Conservation (phyloP, 2,329 filamentous ascomycete genomes). For the Aspergillus latus region DNA sequence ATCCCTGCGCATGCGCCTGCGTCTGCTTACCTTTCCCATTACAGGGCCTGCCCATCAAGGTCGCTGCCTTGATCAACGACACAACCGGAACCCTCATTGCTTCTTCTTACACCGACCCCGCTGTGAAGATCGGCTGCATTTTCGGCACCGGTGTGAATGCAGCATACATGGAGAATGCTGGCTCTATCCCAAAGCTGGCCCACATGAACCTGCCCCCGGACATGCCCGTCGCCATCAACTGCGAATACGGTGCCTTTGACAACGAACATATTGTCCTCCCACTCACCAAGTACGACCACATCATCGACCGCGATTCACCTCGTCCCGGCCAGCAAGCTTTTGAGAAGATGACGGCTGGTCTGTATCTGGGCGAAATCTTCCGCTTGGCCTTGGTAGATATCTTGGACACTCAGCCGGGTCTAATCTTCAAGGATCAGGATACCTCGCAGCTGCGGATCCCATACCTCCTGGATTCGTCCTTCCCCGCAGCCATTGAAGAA, state of each 20-base stretch:
- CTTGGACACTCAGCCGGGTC: constrained; percentile 70
- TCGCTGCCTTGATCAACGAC: constrained; percentile 93
- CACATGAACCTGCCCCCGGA: constrained; percentile 85
- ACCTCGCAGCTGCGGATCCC: constrained; percentile 76
- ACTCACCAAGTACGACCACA: constrained; percentile 78
- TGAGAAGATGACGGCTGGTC: constrained; percentile 95
- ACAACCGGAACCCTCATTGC: constrained; percentile 96
- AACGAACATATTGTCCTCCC: constrained; percentile 89
- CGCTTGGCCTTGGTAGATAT: constrained; percentile 82
- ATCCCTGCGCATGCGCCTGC: not conserved
- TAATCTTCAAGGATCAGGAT: constrained; percentile 83
- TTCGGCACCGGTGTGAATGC: constrained; percentile 98
- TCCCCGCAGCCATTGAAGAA: constrained; percentile 89
- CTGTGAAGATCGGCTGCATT: constrained; percentile 94
- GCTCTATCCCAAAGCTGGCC: constrained; percentile 88
- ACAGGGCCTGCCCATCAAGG: constrained; percentile 84
- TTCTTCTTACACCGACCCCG: constrained; percentile 90
- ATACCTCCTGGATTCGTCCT: constrained; percentile 88
- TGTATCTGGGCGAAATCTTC: constrained; percentile 94
- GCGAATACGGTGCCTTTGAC: constrained; percentile 96
- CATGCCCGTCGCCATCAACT: constrained; percentile 91
- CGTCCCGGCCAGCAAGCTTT: constrained; percentile 92
- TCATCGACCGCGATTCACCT: constrained; percentile 87
- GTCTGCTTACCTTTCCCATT: constrained; percentile 17
- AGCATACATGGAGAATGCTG: constrained; percentile 93